Evolutionary conservation across 176 grass and related monocot species (phyloP).

Genomic region (Triticum turgidum): DNA sequence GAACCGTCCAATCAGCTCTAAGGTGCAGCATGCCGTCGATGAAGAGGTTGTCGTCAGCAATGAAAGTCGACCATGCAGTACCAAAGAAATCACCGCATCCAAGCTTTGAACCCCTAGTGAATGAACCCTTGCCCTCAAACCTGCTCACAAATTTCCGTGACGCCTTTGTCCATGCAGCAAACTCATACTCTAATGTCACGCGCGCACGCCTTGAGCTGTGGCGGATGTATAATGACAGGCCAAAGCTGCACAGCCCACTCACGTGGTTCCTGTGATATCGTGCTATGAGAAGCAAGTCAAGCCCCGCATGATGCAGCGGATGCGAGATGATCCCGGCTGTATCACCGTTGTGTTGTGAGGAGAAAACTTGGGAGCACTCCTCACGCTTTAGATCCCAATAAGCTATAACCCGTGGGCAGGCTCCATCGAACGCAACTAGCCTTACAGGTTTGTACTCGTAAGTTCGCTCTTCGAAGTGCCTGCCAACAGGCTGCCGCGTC

Average conservation of each 20-base stretch:
- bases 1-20: background rate
- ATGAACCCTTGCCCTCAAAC: background rate
- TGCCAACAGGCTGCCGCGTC: constrained; percentile 33
- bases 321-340: no score
- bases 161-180: background rate
- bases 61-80: background rate
- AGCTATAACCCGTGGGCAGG: constrained; percentile 67
- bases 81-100: background rate
- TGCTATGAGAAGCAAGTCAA: background rate
- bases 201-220: no score
- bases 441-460: constrained; percentile 74
- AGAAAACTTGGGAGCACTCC: constrained; percentile 30
- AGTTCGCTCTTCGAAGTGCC: constrained; percentile 46
- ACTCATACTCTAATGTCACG: background rate
- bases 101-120: background rate
- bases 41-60: background rate
- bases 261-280: background rate
- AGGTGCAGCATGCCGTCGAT: background rate
- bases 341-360: no score
- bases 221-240: background rate
- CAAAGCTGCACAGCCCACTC: background rate
- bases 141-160: background rate
- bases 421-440: constrained; percentile 66
- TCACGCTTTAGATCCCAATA: constrained; percentile 80
- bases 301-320: background rate